Evolutionary conservation across 2,329 filamentous ascomycete species (phyloP).

Genomic region (Pseudogymnoascus sp.): DNA sequence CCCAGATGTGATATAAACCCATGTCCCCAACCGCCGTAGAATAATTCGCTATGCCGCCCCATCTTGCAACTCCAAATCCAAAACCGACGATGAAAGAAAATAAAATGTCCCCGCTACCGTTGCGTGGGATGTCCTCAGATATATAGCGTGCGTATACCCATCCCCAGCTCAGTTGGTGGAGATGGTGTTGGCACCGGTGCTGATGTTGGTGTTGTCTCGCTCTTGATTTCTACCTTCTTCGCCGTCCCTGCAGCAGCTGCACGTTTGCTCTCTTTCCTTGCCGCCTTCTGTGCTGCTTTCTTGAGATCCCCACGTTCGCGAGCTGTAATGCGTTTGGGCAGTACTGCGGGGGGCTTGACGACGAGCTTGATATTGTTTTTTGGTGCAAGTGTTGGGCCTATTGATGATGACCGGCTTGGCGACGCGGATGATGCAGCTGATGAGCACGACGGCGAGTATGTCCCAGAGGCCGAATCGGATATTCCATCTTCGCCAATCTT

Average conservation of each 20-base stretch:
- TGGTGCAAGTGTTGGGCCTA: neutral
- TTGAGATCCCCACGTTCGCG: conserved; percentile 17
- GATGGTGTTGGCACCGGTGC: neutral
- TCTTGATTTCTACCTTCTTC: neutral
- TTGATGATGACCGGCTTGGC: neutral
- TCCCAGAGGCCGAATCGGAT: neutral
- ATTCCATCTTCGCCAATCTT: neutral
- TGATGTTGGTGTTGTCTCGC: neutral
- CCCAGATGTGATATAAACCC: neutral
- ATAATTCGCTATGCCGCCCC: neutral
- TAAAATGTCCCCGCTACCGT: neutral
- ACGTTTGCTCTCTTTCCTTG: conserved; percentile 17
- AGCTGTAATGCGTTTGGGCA: conserved; percentile 13
- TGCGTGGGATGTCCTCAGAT: conserved; percentile 6
- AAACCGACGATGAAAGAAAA: neutral
- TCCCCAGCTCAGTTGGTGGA: neutral
- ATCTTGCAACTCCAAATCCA: neutral
- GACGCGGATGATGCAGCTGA: neutral
- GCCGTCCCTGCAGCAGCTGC: neutral
- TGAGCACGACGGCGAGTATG: neutral
- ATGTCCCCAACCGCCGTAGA: neutral
- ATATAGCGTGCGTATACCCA: conserved; percentile 11
- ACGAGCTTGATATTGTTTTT: conserved; percentile 7
- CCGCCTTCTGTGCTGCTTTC: conserved; percentile 19
- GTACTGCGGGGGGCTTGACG: neutral